Evolutionary conservation across 257 asterid genomes (phyloP).

Genomic region (Cynanchum wilfordii): DNA sequence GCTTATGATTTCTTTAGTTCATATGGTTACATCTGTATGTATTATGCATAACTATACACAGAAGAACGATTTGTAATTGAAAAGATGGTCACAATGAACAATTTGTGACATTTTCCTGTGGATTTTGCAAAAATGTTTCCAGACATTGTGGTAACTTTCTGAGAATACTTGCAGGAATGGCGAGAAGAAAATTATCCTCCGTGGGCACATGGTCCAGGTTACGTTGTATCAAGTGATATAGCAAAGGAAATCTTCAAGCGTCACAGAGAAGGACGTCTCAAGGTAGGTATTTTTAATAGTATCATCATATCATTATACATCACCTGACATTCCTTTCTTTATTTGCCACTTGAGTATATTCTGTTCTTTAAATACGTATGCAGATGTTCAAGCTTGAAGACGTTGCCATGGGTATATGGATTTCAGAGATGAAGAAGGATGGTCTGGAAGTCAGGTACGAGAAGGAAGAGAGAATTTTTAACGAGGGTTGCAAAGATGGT

Average conservation of each 20-base stretch:
- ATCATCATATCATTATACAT: not conserved
- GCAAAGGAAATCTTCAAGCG: conserved; percentile 62
- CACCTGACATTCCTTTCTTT: not conserved
- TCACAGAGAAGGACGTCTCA: conserved; percentile 53
- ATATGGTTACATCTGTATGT: not conserved
- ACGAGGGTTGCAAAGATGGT: conserved; percentile 79
- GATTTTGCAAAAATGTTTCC: too few relatives aligned
- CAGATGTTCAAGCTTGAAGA: conserved; percentile 99
- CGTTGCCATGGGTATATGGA: conserved; percentile 97
- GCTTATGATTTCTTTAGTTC: not conserved
- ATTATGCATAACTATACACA: not conserved
- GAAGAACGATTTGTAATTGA: not conserved
- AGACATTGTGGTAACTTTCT: too few relatives aligned
- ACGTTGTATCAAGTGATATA: conserved; percentile 73
- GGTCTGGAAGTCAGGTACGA: conserved; percentile 67
- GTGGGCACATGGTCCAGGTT: conserved; percentile 97
- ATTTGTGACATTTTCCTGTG: too few relatives aligned
- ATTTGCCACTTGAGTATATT: not conserved
- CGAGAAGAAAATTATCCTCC: conserved; percentile 81
- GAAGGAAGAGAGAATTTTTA: conserved; percentile 66
- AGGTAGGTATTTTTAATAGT: conserved; percentile 57
- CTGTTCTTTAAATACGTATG: not conserved
- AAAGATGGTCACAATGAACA: not conserved
- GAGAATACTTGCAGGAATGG: conserved; percentile 60
- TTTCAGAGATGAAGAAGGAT: conserved; percentile 63